Conservation (phyloP, 306 rosid species). For the Rosa multiflora region DNA sequence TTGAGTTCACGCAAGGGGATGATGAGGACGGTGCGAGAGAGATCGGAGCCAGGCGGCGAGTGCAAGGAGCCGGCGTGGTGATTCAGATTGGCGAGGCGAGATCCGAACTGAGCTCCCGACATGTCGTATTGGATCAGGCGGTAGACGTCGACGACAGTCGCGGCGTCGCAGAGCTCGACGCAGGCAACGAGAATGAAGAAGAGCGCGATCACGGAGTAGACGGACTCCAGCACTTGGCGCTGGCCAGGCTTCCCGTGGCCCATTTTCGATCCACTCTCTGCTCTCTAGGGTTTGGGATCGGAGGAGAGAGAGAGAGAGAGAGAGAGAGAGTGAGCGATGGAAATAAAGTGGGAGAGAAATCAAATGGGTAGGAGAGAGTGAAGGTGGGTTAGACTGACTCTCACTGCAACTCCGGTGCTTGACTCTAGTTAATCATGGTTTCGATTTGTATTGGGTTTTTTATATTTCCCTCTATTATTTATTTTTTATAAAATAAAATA, state of each 20-base stretch:
- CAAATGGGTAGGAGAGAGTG: neutral
- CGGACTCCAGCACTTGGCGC: conserved; percentile 61
- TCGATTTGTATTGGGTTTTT: too few species aligned
- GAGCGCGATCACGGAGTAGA: conserved; percentile 72
- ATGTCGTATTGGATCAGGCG: conserved; percentile 93
- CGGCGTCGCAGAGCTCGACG: conserved; percentile 94
- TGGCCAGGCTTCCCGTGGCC: conserved; percentile 44
- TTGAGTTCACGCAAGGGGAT: conserved; percentile 82
- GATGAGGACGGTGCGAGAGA: conserved; percentile 88
- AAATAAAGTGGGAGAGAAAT: neutral
- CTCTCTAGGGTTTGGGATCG: conserved; percentile 39
- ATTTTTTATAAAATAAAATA: too few species aligned
- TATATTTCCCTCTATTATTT: too few species aligned
- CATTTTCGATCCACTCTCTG: neutral
- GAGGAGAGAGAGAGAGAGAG: conserved; percentile 6
- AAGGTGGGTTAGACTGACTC: neutral
- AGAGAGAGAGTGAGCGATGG: conserved; percentile 1
- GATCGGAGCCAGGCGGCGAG: conserved; percentile 82
- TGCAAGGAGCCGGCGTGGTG: conserved; percentile 88
- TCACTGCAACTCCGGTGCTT: neutral
- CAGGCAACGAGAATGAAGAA: conserved; percentile 74
- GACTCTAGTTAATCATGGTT: too few species aligned
- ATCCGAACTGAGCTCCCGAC: conserved; percentile 86
- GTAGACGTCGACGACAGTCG: conserved; percentile 93
- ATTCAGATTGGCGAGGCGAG: conserved; percentile 86